Conservation (phyloP, 495 filamentous ascomycete genomes). For the Penicilliopsis zonata region DNA sequence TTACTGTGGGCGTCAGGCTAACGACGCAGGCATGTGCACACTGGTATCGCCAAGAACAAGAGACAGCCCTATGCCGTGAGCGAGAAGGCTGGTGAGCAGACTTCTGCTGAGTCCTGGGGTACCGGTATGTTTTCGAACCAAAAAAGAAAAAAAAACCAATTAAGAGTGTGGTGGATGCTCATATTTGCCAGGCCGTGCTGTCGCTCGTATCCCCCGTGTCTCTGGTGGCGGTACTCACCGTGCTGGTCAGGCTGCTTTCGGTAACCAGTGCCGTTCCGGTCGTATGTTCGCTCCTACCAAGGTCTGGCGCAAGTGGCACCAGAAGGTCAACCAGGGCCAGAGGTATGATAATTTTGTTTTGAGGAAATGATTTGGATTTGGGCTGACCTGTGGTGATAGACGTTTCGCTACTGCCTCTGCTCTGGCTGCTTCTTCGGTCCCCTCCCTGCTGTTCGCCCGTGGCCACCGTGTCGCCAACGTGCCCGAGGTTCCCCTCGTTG, state of each 20-base stretch:
- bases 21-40: constrained; percentile 66
- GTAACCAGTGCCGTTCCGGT: constrained; percentile 99
- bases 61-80: constrained; percentile 98
- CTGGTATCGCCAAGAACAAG: constrained; percentile 99
- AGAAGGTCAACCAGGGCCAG: constrained; percentile 98
- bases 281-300: constrained; percentile 99
- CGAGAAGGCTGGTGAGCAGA: constrained; percentile 99
- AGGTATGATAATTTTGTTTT: constrained; percentile 45
- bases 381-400: constrained; percentile 36
- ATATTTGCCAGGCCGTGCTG: constrained; percentile 70
- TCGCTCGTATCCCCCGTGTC: constrained; percentile 99
- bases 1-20: too few species aligned
- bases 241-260: constrained; percentile 98
- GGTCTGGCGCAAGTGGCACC: constrained; percentile 99
- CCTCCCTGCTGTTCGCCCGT: constrained; percentile 88
- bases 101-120: constrained; percentile 99
- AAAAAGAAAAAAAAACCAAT: constrained; percentile 5
- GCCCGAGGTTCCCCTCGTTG: constrained; percentile 91
- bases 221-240: constrained; percentile 99
- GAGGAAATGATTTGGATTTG: too few species aligned
- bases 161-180: constrained; percentile 7
- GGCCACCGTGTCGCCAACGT: constrained; percentile 89
- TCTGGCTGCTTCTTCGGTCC: constrained; percentile 87
- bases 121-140: constrained; percentile 62
- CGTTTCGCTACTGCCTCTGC: constrained; percentile 97